A percentile compares a stretch with the other conserved stretches of the same genome.
Evolutionary conservation across 306 rosid species (phyloP).

Genomic region (Prunus mume): DNA sequence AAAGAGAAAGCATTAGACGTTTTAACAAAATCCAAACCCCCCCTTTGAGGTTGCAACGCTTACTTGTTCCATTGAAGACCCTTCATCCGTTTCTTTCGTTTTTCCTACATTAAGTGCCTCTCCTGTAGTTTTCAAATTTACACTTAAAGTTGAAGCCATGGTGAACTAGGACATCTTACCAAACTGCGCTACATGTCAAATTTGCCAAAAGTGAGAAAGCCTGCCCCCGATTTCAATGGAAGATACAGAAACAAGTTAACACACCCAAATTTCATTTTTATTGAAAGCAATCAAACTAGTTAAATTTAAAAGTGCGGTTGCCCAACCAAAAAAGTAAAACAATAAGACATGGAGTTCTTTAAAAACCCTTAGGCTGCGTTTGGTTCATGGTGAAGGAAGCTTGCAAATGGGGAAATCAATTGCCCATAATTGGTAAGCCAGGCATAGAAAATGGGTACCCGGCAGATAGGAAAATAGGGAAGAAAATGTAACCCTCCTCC

Average conservation of each 20-base stretch:
- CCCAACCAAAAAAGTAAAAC: not conserved
- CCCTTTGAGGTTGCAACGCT: constrained; percentile 20
- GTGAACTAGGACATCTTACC: constrained; percentile 59
- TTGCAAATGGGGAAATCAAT: no score
- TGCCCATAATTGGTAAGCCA: no score
- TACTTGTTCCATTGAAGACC: constrained; percentile 7
- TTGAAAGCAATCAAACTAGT: not conserved
- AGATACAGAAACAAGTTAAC: constrained; percentile 12
- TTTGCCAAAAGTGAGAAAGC: constrained; percentile 14
- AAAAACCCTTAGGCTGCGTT: no score
- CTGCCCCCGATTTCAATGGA: constrained; percentile 23
- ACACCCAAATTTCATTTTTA: not conserved
- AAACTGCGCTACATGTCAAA: constrained; percentile 27
- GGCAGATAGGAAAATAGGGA: no score
- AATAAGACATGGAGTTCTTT: not conserved
- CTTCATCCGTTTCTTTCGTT: constrained; percentile 6
- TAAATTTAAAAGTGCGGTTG: not conserved
- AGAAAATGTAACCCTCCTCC: no score
- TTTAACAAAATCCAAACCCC: constrained; percentile 28
- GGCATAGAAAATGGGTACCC: no score
- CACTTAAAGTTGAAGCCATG: constrained; percentile 69
- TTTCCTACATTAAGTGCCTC: constrained; percentile 25
- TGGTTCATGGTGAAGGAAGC: no score
- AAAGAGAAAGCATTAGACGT: constrained; percentile 30
- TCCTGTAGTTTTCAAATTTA: constrained; percentile 27